Evolutionary conservation across 306 rosid species (phyloP), one percentile per base, ranked within the genome.

Genomic region (Crotalaria pallida): DNA sequence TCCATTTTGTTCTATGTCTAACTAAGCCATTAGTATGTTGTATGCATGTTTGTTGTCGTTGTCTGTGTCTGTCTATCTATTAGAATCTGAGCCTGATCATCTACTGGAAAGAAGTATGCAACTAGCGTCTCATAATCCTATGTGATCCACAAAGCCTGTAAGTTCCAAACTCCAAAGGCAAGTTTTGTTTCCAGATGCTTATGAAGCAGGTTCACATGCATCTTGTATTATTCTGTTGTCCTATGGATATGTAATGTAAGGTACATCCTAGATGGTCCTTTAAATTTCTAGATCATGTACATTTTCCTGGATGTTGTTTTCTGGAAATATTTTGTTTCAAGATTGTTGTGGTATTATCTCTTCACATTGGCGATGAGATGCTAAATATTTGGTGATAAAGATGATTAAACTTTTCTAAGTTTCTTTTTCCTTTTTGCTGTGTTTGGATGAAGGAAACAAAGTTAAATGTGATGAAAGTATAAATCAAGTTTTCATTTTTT

Each of bases 191-290:
- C 58, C 15, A 19, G 56, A 51, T 58, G 45, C 65, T 36, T 19
- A 18, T 51, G 48, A 50, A 57, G 72, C 59, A 5, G 72, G 31
- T 73, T 77, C 65, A 3, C 67, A 17, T 73, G 80, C 31, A 65
- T 72, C 65, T 23, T 76, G 79, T 69, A 57, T 10, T 56, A 10
- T 51, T 76, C 15, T 68, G 77, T 72, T 77, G 75, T 73, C 27
- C 45, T 67, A 12, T 65, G 49, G 72, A 19, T 18, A 15, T 70
- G 31, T 45, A 48, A n/a, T 76, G 23, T 33, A 44, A 12, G 70
- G 21, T 31, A 3, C 48, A 31, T 38, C 45, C 33, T 67, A 26
- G 23, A 43, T 60, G 61, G 34, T 38, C 15, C 61, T 33, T 17
- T 4, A 19, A 67, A 58, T 47, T 64, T 67, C 64, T 69, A 38